phyloP scores from a whole-genome alignment of 768 basidiomycete genomes.

The Lentinula sp. region DNA sequence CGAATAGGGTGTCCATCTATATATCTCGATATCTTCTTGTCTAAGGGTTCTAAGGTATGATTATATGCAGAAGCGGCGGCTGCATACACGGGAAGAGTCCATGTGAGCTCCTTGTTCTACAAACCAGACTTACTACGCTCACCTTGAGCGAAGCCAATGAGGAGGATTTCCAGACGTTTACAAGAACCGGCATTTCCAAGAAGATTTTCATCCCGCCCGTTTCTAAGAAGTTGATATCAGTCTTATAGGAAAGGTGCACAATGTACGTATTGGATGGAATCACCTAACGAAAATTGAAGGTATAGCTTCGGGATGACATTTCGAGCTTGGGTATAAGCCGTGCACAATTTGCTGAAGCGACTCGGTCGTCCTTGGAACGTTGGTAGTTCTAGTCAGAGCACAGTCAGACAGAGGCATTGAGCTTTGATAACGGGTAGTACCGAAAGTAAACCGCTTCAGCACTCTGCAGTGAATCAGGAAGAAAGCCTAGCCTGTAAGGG shows the following conservation, averaged over 20 bases:
- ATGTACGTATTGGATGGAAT: not conserved
- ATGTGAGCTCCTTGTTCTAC: not conserved
- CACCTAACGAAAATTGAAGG: slow-evolving; percentile 57
- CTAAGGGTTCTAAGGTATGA: slow-evolving; percentile 51
- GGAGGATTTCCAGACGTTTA: slow-evolving; percentile 58
- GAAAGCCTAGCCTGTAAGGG: slow-evolving; percentile 50
- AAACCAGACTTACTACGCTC: not conserved
- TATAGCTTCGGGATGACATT: slow-evolving; percentile 35
- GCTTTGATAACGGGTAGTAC: slow-evolving; percentile 16
- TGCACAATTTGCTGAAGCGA: slow-evolving; percentile 69
- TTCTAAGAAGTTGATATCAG: slow-evolving; percentile 29
- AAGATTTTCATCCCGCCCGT: slow-evolving; percentile 65
- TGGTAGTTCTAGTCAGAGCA: slow-evolving; percentile 48
- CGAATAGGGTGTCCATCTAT: slow-evolving; percentile 63
- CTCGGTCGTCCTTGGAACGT: slow-evolving; percentile 73
- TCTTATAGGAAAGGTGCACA: not conserved
- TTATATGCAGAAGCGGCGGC: slow-evolving; percentile 66
- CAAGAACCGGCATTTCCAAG: slow-evolving; percentile 66
- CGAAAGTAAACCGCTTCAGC: slow-evolving; percentile 54
- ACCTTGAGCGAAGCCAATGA: slow-evolving; percentile 63
- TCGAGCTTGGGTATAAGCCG: slow-evolving; percentile 59
- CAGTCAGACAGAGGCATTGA: not conserved
- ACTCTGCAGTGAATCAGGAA: slow-evolving; percentile 45
- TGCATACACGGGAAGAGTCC: slow-evolving; percentile 14
- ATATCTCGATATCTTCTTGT: slow-evolving; percentile 63